These are phyloP conservation scores for Extremus antarcticus DNA, from an alignment of 495 filamentous ascomycete species.

Conservation along the genomic window DNA sequence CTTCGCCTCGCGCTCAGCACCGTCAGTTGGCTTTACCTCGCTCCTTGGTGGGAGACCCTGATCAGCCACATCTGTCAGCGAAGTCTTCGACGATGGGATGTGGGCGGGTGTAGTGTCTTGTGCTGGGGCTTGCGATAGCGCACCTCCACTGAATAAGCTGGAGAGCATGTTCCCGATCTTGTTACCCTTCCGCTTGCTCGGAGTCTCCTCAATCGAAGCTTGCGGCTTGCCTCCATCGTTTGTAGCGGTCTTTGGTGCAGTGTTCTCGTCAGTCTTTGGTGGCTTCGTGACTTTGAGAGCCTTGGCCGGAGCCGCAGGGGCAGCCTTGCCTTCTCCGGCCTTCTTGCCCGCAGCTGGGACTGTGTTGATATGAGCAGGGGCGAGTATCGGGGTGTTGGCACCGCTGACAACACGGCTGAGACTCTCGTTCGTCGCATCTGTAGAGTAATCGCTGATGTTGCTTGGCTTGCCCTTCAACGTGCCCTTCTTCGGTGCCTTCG, in stretches of 20 bases:
- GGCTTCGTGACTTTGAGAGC: not conserved
- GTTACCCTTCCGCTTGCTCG: not conserved
- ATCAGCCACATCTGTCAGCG: not conserved
- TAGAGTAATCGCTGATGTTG: not conserved
- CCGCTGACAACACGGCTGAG: not conserved
- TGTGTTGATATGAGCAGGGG: not conserved
- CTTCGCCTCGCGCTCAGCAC: not conserved
- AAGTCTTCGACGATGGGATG: not conserved
- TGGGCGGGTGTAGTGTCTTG: not conserved
- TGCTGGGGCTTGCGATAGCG: not conserved
- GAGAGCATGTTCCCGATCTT: not conserved
- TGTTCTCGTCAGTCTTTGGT: not conserved
- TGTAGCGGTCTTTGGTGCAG: not conserved
- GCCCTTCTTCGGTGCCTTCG: slow-evolving; percentile 11
- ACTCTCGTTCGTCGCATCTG: not conserved
- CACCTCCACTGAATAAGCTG: not conserved
- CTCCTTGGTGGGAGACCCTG: not conserved
- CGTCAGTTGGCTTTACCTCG: not conserved
- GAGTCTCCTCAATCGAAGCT: not conserved
- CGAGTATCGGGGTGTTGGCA: not conserved
- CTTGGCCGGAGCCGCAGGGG: not conserved
- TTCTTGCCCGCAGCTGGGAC: not conserved
- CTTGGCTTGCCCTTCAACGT: slow-evolving; percentile 6
- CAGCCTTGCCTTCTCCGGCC: not conserved
- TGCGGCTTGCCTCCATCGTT: not conserved